Conservation (phyloP, 1,284 basidiomycete genomes). For the Leccinum olivaceoglutinosum region DNA sequence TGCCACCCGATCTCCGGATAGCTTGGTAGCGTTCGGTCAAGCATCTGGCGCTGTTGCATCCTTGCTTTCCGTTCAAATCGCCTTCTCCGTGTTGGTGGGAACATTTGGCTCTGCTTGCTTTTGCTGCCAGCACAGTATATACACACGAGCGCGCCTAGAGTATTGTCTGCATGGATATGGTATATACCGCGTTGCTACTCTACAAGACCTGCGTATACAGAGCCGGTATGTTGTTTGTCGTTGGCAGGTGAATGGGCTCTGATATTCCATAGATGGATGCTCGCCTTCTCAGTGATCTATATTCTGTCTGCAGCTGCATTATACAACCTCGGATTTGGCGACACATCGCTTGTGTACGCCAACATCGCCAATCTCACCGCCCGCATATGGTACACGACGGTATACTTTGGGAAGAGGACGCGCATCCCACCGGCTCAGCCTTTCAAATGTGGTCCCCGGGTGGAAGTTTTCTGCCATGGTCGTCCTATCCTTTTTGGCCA, state of each 20-base stretch:
- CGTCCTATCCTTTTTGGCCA: slow-evolving; percentile 27
- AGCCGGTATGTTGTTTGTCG: slow-evolving; percentile 42
- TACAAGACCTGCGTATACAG: slow-evolving; percentile 59
- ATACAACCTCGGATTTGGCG: slow-evolving; percentile 50
- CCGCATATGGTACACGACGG: slow-evolving; percentile 49
- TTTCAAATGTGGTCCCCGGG: slow-evolving; percentile 30
- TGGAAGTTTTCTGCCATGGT: slow-evolving; percentile 29
- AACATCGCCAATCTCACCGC: slow-evolving; percentile 63
- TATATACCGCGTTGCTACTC: slow-evolving; percentile 78
- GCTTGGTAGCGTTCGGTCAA: slow-evolving; percentile 25
- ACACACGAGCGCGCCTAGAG: slow-evolving; percentile 64
- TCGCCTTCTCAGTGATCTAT: slow-evolving; percentile 59
- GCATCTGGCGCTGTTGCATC: slow-evolving; percentile 41
- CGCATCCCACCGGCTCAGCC: slow-evolving; percentile 18
- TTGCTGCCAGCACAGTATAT: slow-evolving; percentile 72
- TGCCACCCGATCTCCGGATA: not conserved
- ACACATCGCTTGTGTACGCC: slow-evolving; percentile 70
- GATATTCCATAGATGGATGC: slow-evolving; percentile 52
- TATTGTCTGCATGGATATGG: slow-evolving; percentile 74
- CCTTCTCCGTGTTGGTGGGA: slow-evolving; percentile 67
- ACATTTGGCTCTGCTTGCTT: slow-evolving; percentile 69
- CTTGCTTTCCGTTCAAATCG: slow-evolving; percentile 64
- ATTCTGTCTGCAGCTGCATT: slow-evolving; percentile 48
- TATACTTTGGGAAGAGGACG: slow-evolving; percentile 32
- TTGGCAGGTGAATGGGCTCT: slow-evolving; percentile 3